Base-by-base conservation (phyloP, 2,329 filamentous ascomycete genomes). In the Cladophialophora yegresii region DNA sequence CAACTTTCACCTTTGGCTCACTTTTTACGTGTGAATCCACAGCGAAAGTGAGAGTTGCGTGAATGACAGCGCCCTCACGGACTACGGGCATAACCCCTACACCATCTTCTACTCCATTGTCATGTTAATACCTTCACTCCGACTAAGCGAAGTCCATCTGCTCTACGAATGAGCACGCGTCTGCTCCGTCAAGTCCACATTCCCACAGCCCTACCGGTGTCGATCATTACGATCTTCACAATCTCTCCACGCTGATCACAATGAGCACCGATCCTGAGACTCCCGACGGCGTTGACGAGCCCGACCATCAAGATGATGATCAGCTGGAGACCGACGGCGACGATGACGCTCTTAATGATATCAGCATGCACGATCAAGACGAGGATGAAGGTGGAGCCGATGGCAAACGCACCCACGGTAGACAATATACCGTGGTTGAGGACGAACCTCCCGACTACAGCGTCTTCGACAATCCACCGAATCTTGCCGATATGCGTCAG, bases 391-490 rank as follows among this genome's bases (percentile, higher is more conserved):
- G 28, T 28, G 58, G 58, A 59, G 58, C 45, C 47, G 61, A 62
- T 43, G 63, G 56, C 16, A 62, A 64, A 45, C 43, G 62, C 16
- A 45, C 62, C 28, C 65, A 68, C 47, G 61, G 67, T 47, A 65
- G 61, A 55, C 53, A 61, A 16, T 67, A 64, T 51, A 51, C 62
- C 20, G 43, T 61, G 20, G 16, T 43, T 10, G 51, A 63, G 9
- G 59, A 65, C 32, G 64, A 63, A 32, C 50, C 66, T n/a, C 67
- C 64, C 23, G 62, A 66, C 58, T 71, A 71, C 66, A 77, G 72
- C 51, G 70, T 80, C 40, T 77, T 78, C 67, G 68, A 75, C 53
- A 79, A 78, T 55, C 80, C 80, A 10, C 77, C 77, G 8, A 77
- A 80, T 51, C 71, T 82, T 23, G 75, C 73, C 26, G 71, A 72